These are phyloP conservation scores for Aegle marmelos DNA, from an alignment of 345 rosid genomes.

Conservation along the genomic window DNA sequence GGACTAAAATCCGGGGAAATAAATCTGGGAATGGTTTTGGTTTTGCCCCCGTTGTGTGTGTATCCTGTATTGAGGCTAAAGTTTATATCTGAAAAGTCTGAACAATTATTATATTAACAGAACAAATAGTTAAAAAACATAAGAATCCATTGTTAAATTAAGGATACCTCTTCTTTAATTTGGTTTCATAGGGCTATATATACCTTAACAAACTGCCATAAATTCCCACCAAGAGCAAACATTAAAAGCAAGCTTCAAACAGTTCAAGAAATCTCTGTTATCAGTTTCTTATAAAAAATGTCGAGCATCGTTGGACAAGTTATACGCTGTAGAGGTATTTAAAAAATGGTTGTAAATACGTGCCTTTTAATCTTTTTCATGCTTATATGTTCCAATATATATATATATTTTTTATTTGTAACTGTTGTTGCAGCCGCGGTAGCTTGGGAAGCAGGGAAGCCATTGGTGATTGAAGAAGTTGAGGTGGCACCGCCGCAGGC, in stretches of 20 bases:
- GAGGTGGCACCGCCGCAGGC: slow-evolving; percentile 50
- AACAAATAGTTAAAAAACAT: background rate
- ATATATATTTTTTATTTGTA: too few species aligned
- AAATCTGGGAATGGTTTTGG: slow-evolving; percentile 13
- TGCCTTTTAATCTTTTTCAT: too few species aligned
- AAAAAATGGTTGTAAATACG: too few species aligned
- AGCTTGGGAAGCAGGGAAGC: slow-evolving; percentile 63
- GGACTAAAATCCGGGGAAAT: background rate
- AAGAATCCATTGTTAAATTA: background rate
- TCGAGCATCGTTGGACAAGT: slow-evolving; percentile 16
- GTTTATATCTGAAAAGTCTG: background rate
- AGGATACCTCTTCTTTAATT: background rate
- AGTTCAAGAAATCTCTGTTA: background rate
- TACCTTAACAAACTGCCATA: background rate
- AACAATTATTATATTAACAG: background rate
- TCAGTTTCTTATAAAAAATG: background rate
- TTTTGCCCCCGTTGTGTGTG: background rate
- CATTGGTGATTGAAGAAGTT: slow-evolving; percentile 46
- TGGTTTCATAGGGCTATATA: background rate
- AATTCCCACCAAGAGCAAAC: background rate
- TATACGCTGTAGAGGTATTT: slow-evolving; percentile 18
- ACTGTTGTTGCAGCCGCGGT: slow-evolving; percentile 36
- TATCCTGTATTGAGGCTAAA: background rate
- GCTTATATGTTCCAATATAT: background rate
- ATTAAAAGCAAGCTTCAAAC: background rate